A percentile compares a stretch with the other conserved stretches of the same genome.
phyloP scores from a whole-genome alignment of 805 yeast species.

The Zygosaccharomyces pseudorouxii region DNA sequence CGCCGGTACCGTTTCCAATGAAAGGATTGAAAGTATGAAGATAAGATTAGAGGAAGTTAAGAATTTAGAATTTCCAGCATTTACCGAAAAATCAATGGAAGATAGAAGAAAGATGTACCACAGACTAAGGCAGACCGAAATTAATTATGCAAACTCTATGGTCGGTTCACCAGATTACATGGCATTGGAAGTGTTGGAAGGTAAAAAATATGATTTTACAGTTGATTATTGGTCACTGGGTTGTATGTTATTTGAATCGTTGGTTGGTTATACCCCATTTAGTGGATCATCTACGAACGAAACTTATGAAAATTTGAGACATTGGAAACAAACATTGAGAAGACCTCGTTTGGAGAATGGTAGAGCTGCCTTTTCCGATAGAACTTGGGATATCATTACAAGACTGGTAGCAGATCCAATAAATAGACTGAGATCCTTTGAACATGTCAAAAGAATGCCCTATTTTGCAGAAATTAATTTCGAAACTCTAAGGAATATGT shows the following conservation, averaged over 20 bases:
- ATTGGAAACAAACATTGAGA: constrained; percentile 83
- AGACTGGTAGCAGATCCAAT: constrained; percentile 76
- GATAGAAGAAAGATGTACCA: constrained; percentile 88
- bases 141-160: constrained; percentile 87
- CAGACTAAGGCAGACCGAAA: constrained; percentile 65
- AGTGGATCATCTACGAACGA: constrained; percentile 92
- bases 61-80: constrained; percentile 61
- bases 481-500: constrained; percentile 57
- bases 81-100: constrained; percentile 64
- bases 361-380: constrained; percentile 85
- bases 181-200: constrained; percentile 97
- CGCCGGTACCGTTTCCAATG: constrained; percentile 90
- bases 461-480: constrained; percentile 86
- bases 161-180: constrained; percentile 99
- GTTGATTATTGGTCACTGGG: constrained; percentile 99
- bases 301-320: constrained; percentile 86
- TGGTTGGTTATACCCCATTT: constrained; percentile 96
- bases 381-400: constrained; percentile 89
- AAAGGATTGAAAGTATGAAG: constrained; percentile 90
- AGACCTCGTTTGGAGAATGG: constrained; percentile 93
- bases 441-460: constrained; percentile 71
- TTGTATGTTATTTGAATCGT: constrained; percentile 92
- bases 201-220: constrained; percentile 88
- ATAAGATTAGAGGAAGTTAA: constrained; percentile 63
- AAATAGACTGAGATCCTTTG: constrained; percentile 68